These are phyloP conservation scores for Coniophora puteana DNA, from an alignment of 1,284 basidiomycete species.

Conservation along the genomic window DNA sequence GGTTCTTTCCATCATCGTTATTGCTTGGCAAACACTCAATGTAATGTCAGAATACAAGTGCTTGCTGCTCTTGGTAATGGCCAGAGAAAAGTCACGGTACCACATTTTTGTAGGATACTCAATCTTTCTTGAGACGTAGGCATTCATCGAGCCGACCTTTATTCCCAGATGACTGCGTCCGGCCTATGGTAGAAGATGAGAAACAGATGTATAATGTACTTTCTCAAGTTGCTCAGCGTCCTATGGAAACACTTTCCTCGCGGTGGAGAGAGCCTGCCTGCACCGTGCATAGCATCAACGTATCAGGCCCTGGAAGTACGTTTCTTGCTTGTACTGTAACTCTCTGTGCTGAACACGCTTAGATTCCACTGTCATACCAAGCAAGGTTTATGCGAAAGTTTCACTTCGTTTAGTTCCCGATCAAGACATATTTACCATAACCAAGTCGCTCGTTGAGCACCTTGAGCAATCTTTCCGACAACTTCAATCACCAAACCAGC, in stretches of 20 bases:
- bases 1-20: slow-evolving; percentile 15
- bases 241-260: slow-evolving; percentile 64
- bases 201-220: slow-evolving; percentile 64
- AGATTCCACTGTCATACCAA: slow-evolving; percentile 88
- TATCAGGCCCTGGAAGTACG: slow-evolving; percentile 74
- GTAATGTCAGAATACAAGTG: slow-evolving; percentile 63
- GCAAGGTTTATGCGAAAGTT: slow-evolving; percentile 74
- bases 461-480: slow-evolving; percentile 58
- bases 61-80: slow-evolving; percentile 69
- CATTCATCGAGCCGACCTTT: slow-evolving; percentile 5
- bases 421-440: slow-evolving; percentile 76
- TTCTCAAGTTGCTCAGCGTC: slow-evolving; percentile 61
- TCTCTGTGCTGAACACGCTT: slow-evolving; percentile 3
- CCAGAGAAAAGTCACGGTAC: slow-evolving; percentile 63
- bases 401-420: slow-evolving; percentile 94
- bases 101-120: slow-evolving; percentile 77
- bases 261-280: slow-evolving; percentile 80
- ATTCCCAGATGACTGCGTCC: slow-evolving; percentile 70
- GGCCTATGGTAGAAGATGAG: slow-evolving; percentile 65
- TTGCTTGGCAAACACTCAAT: slow-evolving; percentile 6
- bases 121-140: slow-evolving; percentile 10
- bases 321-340: slow-evolving; percentile 2
- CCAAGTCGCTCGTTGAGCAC: slow-evolving; percentile 56
- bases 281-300: slow-evolving; percentile 67
- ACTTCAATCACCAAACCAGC: slow-evolving; percentile 66